A percentile compares a stretch with the other conserved stretches of the same genome.
Conservation (phyloP, 2,329 filamentous ascomycete genomes). For the Fusarium lateritium region DNA sequence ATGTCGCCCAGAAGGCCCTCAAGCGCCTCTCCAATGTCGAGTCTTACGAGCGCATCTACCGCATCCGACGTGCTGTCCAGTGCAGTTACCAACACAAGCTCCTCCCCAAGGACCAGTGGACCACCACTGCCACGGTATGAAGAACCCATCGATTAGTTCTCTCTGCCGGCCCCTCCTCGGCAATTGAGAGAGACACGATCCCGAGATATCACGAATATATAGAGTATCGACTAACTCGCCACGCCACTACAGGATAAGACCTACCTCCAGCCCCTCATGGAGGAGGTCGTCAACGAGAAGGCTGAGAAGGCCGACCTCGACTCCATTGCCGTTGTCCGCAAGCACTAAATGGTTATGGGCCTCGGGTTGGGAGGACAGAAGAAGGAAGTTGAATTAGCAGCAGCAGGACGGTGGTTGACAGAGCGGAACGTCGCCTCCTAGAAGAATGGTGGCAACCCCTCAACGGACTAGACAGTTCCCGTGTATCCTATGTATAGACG, state of each 20-base stretch:
- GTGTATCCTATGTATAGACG: slow-evolving; percentile 57
- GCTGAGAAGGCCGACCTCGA: slow-evolving; percentile 69
- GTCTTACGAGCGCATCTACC: slow-evolving; percentile 97
- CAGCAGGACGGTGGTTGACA: slow-evolving; percentile 43
- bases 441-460: slow-evolving; percentile 41
- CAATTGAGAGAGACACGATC: slow-evolving; percentile 38
- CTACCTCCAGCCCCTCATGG: slow-evolving; percentile 69
- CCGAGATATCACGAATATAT: slow-evolving; percentile 26
- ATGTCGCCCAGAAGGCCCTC: slow-evolving; percentile 87
- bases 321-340: slow-evolving; percentile 65
- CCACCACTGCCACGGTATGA: slow-evolving; percentile 68
- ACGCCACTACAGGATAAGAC: slow-evolving; percentile 61
- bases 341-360: slow-evolving; percentile 56
- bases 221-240: slow-evolving; percentile 35
- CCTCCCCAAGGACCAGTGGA: slow-evolving; percentile 74
- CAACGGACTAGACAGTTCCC: slow-evolving; percentile 52
- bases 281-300: slow-evolving; percentile 64
- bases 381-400: slow-evolving; percentile 31
- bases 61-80: slow-evolving; percentile 95
- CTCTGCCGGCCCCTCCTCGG: slow-evolving; percentile 32
- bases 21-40: slow-evolving; percentile 92
- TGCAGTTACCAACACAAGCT: slow-evolving; percentile 75
- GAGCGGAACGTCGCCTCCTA: slow-evolving; percentile 43
- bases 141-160: neutral
- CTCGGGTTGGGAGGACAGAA: slow-evolving; percentile 20